Conservation (phyloP, 2,329 filamentous ascomycete genomes). For the Neopestalotiopsis clavispora region DNA sequence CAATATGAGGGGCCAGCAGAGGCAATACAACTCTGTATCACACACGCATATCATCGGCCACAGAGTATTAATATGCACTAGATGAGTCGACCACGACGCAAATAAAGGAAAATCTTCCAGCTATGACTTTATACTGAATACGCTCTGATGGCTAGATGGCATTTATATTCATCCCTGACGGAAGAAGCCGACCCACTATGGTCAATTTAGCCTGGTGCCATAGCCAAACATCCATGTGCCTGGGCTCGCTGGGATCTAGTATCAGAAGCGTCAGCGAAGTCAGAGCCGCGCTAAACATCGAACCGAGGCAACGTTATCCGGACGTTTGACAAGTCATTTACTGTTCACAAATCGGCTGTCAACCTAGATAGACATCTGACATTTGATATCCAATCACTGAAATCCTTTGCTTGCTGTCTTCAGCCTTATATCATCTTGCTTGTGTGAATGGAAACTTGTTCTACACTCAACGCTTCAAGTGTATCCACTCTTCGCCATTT, state of each 20-base stretch:
- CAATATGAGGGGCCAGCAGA: no score
- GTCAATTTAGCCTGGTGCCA: background rate
- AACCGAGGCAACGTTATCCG: background rate
- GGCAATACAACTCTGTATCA: no score
- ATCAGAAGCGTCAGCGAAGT: background rate
- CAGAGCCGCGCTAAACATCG: slow-evolving; percentile 1
- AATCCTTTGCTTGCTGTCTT: background rate
- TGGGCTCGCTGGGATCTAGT: background rate
- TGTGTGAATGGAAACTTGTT: background rate
- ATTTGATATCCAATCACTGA: background rate
- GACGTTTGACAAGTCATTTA: background rate
- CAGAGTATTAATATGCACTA: no score
- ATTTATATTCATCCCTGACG: background rate
- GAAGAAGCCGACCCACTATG: slow-evolving; percentile 3
- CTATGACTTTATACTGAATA: background rate
- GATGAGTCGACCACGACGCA: no score
- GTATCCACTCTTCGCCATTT: background rate
- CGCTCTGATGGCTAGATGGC: background rate
- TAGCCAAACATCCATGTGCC: background rate
- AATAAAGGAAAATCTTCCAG: background rate
- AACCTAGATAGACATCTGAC: background rate
- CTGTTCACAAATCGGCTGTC: background rate
- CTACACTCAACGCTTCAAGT: background rate
- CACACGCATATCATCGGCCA: no score
- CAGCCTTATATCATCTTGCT: background rate